phyloP scores from a whole-genome alignment of 208 protist species.

The Trypanosoma cruzi region DNA sequence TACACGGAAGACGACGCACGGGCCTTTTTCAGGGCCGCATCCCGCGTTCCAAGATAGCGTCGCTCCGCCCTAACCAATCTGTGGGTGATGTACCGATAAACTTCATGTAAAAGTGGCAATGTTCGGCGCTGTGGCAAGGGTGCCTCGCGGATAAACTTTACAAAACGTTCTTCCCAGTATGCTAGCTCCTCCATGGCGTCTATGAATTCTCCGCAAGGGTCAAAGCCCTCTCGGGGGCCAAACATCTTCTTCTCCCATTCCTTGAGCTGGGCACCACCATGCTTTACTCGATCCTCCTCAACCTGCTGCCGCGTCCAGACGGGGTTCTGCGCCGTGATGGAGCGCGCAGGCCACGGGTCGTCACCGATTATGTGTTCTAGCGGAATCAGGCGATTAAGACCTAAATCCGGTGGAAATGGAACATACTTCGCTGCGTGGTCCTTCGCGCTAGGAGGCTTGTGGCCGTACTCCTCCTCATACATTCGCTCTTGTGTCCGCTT shows the following conservation, averaged over 20 bases:
- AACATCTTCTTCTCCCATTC: slow-evolving; percentile 64
- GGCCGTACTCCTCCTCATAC: slow-evolving; percentile 86
- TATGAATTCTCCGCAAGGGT: slow-evolving; percentile 62
- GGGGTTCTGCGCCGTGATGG: slow-evolving; percentile 74
- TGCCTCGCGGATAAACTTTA: slow-evolving; percentile 61
- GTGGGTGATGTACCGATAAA: slow-evolving; percentile 68
- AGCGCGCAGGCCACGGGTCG: slow-evolving; percentile 81
- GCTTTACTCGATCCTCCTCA: slow-evolving; percentile 46
- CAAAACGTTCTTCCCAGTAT: slow-evolving; percentile 68
- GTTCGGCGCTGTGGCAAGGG: slow-evolving; percentile 72
- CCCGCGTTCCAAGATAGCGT: slow-evolving; percentile 62
- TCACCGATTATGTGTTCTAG: slow-evolving; percentile 33
- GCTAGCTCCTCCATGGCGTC: slow-evolving; percentile 84
- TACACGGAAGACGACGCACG: slow-evolving; percentile 47
- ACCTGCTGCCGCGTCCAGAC: slow-evolving; percentile 61
- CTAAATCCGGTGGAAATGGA: slow-evolving; percentile 75
- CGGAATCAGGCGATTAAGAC: slow-evolving; percentile 62
- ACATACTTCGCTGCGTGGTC: slow-evolving; percentile 70
- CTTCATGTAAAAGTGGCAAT: slow-evolving; percentile 78
- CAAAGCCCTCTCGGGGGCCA: slow-evolving; percentile 54
- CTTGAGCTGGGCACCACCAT: slow-evolving; percentile 35
- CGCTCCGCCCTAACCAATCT: slow-evolving; percentile 74
- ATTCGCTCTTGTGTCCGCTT: slow-evolving; percentile 83
- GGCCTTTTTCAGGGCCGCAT: slow-evolving; percentile 35
- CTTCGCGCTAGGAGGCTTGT: slow-evolving; percentile 64